Conservation (phyloP, 2,329 filamentous ascomycete genomes). For the Elsinoe fawcettii region DNA sequence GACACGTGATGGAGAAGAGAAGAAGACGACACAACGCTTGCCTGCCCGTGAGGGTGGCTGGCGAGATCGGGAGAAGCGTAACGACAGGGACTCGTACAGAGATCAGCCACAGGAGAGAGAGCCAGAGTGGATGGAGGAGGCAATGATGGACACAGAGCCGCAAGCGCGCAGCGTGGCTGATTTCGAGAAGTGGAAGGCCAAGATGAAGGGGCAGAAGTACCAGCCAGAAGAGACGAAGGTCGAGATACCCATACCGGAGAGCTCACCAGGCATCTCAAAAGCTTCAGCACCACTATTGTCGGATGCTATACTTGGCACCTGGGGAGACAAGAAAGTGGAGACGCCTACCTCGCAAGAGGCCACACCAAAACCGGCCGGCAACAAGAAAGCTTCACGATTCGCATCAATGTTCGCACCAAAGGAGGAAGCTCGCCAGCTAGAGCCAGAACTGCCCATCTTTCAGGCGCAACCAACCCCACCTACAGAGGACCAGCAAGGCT, state of each 20-base stretch:
- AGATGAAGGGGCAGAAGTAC: constrained; percentile 61
- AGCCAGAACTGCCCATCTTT: constrained; percentile 19
- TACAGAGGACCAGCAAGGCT: constrained; percentile 74
- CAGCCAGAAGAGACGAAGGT: constrained; percentile 28
- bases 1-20: constrained; percentile 39
- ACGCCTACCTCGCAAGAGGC: constrained; percentile 32
- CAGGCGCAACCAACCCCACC: constrained; percentile 31
- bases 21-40: constrained; percentile 23
- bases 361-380: constrained; percentile 38
- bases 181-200: constrained; percentile 89
- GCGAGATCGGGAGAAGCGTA: constrained; percentile 38
- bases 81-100: constrained; percentile 48
- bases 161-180: constrained; percentile 86
- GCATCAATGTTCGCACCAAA: constrained; percentile 58
- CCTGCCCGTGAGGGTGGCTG: constrained; percentile 51
- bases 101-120: constrained; percentile 62
- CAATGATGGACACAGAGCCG: constrained; percentile 47
- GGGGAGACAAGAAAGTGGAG: constrained; percentile 42
- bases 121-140: constrained; percentile 77
- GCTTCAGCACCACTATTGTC: constrained; percentile 54
- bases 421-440: constrained; percentile 25
- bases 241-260: constrained; percentile 19
- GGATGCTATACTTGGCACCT: constrained; percentile 62
- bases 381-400: constrained; percentile 73
- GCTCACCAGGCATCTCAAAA: constrained; percentile 30